Evolutionary conservation across 2,329 filamentous ascomycete genomes (phyloP).

Genomic region (Colletotrichum lentis): DNA sequence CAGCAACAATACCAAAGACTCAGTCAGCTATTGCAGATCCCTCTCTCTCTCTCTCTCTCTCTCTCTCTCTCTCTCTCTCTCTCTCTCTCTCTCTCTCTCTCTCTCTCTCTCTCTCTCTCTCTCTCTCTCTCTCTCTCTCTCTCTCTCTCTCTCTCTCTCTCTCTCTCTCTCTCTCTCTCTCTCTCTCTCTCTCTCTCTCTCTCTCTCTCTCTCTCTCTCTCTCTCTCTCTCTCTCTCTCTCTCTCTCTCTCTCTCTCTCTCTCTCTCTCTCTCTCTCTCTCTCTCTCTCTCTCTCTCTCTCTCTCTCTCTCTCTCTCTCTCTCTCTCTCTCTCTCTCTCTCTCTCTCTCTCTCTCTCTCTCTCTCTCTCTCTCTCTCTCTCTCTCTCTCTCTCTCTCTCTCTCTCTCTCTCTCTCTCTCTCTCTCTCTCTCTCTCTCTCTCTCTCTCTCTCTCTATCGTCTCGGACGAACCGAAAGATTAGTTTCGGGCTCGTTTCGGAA

Average conservation of each 20-base stretch:
- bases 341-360: not conserved
- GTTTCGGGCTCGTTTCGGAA: slow-evolving; percentile 19
- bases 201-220: not conserved
- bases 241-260: not conserved
- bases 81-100: not conserved
- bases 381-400: not conserved
- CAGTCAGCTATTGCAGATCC: not conserved
- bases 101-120: not conserved
- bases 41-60: not conserved
- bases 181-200: not conserved
- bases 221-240: not conserved
- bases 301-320: not conserved
- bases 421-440: not conserved
- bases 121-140: not conserved
- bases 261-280: not conserved
- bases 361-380: not conserved
- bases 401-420: not conserved
- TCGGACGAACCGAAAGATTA: not conserved
- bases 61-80: not conserved
- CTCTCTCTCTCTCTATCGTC: not conserved
- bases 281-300: not conserved
- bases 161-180: not conserved
- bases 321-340: not conserved
- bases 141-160: not conserved
- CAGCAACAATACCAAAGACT: not conserved